Base-by-base conservation (phyloP, 2,329 filamentous ascomycete genomes). In the Cladosporium velox region DNA sequence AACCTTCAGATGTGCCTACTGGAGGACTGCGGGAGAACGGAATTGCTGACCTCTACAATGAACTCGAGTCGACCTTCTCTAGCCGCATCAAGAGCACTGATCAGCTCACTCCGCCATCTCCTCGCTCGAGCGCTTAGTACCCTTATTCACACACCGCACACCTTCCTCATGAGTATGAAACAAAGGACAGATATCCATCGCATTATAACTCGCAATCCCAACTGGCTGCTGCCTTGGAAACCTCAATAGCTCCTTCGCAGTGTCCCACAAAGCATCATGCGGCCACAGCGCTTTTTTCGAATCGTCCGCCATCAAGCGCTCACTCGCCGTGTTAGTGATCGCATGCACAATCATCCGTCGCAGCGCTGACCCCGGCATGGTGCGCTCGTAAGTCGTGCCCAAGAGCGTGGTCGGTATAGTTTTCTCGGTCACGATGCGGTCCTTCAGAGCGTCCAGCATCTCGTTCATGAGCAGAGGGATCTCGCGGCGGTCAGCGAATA, bases 391-490 rank as follows among this genome's bases (percentile, higher is more conserved):
- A 18, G n/a, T 55, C 18, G 52, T 32, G 8, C 15, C 28, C 28
- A 55, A 2, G 11, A 32, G 28, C 32, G 28, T 55, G 4, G 32
- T 32, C 8, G 52, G 52, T 5, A 55, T 55, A 2, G 14, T 34
- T 30, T 32, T 55, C 52, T 55, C 52, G 15, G 18, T 55, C 28
- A 55, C 52, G 10, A 55, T 55, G 52, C 57, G 57, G 10, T 59
- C 26, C 30, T 35, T 41, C 12, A 59, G 14, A 18, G 34, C 41
- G 35, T 59, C 35, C 14, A 59, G 24, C 57, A 59, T 59, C 3
- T 59, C 51, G 26, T 68, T 67, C 65, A 68, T 65, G 30, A 69
- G 57, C 4, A 68, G 34, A 7, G 67, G 68, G 3, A 70, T 60
- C 7, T 67, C 30, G 12, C 67, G 60, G 6, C 65, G 51, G 11